A percentile compares a stretch with the other conserved stretches of the same genome.
phyloP scores from a whole-genome alignment of 2,329 filamentous ascomycete species.

The Calonectria multiphialidica region DNA sequence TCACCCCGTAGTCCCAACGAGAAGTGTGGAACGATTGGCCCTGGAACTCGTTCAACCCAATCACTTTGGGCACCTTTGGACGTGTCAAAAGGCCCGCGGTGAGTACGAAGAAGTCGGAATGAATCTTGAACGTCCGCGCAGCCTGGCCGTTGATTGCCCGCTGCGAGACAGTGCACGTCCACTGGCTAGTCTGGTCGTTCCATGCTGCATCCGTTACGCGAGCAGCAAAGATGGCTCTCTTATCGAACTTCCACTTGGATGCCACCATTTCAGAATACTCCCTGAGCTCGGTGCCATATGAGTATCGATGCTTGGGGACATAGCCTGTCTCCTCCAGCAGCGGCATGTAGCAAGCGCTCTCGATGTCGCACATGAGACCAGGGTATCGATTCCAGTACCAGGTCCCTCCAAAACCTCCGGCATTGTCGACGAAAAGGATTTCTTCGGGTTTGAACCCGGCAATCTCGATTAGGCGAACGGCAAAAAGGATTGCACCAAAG shows the following conservation, averaged over 20 bases:
- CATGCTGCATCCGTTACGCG: slow-evolving; percentile 57
- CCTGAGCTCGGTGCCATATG: slow-evolving; percentile 56
- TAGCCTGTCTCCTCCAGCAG: slow-evolving; percentile 71
- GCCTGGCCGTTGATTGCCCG: neutral
- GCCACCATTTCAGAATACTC: slow-evolving; percentile 57
- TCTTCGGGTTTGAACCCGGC: neutral
- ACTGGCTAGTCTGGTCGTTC: slow-evolving; percentile 53
- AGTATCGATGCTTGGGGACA: slow-evolving; percentile 65
- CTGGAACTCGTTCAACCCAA: neutral
- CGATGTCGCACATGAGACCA: slow-evolving; percentile 67
- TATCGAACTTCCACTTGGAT: slow-evolving; percentile 54
- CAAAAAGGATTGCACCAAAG: neutral
- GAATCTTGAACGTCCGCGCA: neutral
- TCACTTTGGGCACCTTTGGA: neutral
- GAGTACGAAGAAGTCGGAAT: neutral
- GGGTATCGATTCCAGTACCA: slow-evolving; percentile 62
- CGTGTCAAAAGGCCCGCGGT: neutral
- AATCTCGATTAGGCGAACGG: neutral
- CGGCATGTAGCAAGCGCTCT: slow-evolving; percentile 71
- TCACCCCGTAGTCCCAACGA: slow-evolving; percentile 18
- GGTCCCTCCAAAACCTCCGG: neutral
- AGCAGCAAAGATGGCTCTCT: slow-evolving; percentile 54
- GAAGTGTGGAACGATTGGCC: slow-evolving; percentile 8
- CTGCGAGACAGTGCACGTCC: slow-evolving; percentile 22
- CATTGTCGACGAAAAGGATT: neutral